Conservation (phyloP, 192 early-diverging fungal genomes). For the Polychytrium aggregatum region DNA sequence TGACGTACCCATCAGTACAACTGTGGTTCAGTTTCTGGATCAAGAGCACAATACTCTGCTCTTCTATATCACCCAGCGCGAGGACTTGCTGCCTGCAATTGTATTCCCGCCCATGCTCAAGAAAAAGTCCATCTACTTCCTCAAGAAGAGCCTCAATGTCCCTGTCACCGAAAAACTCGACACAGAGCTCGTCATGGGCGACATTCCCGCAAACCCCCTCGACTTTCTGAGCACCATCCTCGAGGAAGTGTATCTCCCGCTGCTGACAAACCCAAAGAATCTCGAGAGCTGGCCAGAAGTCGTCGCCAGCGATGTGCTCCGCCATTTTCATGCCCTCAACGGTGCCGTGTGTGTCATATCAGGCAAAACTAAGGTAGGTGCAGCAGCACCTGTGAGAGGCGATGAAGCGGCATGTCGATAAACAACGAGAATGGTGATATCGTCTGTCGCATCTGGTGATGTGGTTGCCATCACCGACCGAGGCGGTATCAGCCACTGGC, state of each 20-base stretch:
- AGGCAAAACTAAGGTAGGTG: constrained; percentile 46
- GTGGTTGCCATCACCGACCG: background rate
- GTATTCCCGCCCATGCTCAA: constrained; percentile 42
- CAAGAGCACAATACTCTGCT: constrained; percentile 41
- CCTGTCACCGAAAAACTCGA: constrained; percentile 44
- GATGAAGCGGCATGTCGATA: background rate
- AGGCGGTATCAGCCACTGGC: too few species aligned
- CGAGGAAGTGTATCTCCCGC: constrained; percentile 53
- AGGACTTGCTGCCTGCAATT: constrained; percentile 44
- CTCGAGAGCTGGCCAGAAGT: constrained; percentile 59
- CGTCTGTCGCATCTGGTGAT: background rate
- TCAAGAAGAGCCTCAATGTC: constrained; percentile 34
- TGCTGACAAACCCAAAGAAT: constrained; percentile 51
- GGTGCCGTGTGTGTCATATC: constrained; percentile 56
- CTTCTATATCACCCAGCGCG: constrained; percentile 49
- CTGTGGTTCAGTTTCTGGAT: constrained; percentile 49
- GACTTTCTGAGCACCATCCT: constrained; percentile 43
- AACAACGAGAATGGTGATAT: too few species aligned
- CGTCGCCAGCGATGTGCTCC: constrained; percentile 51
- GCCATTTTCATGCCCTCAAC: constrained; percentile 52
- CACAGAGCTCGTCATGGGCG: constrained; percentile 44
- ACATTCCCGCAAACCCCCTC: constrained; percentile 44
- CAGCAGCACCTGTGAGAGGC: too few species aligned
- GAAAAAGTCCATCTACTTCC: constrained; percentile 47
- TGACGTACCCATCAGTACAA: constrained; percentile 2